phyloP scores from a whole-genome alignment of 768 basidiomycete species.

The Gyrodon lividus region DNA sequence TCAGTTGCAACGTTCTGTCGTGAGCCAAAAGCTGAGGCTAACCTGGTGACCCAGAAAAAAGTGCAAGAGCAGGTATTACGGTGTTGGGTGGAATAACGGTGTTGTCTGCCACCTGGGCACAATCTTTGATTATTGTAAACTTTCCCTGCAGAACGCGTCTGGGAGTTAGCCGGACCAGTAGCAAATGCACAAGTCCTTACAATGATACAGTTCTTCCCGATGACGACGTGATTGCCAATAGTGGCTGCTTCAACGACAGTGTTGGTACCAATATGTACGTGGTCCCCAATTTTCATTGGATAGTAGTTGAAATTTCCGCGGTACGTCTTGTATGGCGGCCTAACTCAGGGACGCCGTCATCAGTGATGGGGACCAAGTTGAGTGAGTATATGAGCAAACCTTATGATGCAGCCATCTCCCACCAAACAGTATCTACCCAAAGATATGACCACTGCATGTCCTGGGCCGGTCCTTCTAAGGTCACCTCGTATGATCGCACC shows the following conservation, averaged over 20 bases:
- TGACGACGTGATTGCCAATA: conserved; percentile 91
- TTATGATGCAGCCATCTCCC: conserved; percentile 86
- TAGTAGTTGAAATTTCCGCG: conserved; percentile 94
- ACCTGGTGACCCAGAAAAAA: conserved; percentile 92
- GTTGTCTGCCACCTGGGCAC: conserved; percentile 85
- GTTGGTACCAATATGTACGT: conserved; percentile 90
- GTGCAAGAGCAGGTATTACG: conserved; percentile 83
- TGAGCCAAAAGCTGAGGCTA: conserved; percentile 14
- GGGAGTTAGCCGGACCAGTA: conserved; percentile 1
- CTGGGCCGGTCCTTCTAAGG: conserved; percentile 82
- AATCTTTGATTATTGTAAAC: conserved; percentile 96
- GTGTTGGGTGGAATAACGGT: conserved; percentile 90
- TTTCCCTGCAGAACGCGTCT: conserved; percentile 63
- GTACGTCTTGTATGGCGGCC: conserved; percentile 88
- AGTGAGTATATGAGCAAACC: conserved; percentile 43
- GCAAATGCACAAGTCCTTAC: conserved; percentile 43
- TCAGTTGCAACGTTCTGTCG: conserved; percentile 1
- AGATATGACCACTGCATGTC: conserved; percentile 91
- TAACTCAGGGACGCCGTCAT: conserved; percentile 22
- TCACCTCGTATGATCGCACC: conserved; percentile 93
- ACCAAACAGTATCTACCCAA: conserved; percentile 91
- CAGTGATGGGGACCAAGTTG: neutral
- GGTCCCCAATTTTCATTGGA: conserved; percentile 95
- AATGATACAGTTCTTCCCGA: conserved; percentile 94
- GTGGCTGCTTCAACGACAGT: conserved; percentile 91